A percentile compares a stretch with the other conserved stretches of the same genome.
Evolutionary conservation across 2,329 filamentous ascomycete genomes (phyloP).

Genomic region (Aspergillus ochraceoroseus): DNA sequence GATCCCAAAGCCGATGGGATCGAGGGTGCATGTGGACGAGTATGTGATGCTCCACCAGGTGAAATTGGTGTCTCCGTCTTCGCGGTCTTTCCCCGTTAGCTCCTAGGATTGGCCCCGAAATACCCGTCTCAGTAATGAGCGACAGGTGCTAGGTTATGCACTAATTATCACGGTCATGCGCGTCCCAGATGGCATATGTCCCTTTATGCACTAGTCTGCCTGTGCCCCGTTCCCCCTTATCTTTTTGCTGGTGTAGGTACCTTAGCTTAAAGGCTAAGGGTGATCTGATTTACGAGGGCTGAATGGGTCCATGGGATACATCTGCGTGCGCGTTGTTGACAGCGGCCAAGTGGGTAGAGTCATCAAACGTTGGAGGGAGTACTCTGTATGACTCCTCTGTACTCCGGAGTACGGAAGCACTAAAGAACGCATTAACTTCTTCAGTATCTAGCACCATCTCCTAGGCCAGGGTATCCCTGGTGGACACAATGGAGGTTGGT

Average conservation of each 20-base stretch:
- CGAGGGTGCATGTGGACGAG: conserved; percentile 1
- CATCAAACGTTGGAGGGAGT: not conserved
- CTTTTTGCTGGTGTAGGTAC: not conserved
- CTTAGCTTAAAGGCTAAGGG: no score
- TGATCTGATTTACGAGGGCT: conserved; percentile 1
- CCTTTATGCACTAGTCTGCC: not conserved
- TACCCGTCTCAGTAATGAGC: conserved; percentile 14
- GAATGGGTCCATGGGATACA: conserved; percentile 1
- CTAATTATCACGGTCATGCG: conserved; percentile 3
- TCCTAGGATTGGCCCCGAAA: not conserved
- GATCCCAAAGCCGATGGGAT: not conserved
- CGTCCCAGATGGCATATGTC: conserved; percentile 3
- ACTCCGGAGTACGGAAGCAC: not conserved
- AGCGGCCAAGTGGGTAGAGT: not conserved
- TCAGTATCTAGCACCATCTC: not conserved
- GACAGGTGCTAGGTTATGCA: conserved; percentile 6
- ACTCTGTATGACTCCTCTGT: not conserved
- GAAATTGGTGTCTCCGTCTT: conserved; percentile 1
- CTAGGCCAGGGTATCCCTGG: not conserved
- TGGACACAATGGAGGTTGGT: not conserved
- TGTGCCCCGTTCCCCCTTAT: not conserved
- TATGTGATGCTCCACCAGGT: conserved; percentile 5
- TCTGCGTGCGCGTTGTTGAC: conserved; percentile 1
- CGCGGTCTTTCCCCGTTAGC: not conserved
- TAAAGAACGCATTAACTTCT: conserved; percentile 1